phyloP scores from a whole-genome alignment of 495 filamentous ascomycete genomes.

The Sabuloglossum arenarium region DNA sequence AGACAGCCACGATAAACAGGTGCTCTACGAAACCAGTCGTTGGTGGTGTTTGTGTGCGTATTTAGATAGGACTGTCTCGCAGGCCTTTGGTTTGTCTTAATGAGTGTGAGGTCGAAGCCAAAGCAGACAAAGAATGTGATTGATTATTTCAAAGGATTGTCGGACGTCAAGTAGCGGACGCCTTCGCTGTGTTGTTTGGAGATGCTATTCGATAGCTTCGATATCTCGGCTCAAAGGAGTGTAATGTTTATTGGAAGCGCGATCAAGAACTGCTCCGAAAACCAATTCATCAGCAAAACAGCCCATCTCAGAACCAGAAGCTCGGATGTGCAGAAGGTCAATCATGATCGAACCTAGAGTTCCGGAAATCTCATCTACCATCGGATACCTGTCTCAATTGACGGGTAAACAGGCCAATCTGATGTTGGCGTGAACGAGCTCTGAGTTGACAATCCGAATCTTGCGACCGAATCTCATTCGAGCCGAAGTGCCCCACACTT shows the following conservation, averaged over 20 bases:
- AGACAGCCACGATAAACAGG: neutral
- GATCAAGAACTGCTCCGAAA: neutral
- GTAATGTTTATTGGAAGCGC: neutral
- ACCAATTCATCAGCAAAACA: neutral
- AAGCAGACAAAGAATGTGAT: neutral
- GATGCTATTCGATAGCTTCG: slow-evolving; percentile 1
- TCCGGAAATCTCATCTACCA: neutral
- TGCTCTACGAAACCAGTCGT: neutral
- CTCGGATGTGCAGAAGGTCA: neutral
- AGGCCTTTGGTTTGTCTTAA: neutral
- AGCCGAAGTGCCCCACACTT: neutral
- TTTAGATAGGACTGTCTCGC: neutral
- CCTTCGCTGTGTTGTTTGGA: neutral
- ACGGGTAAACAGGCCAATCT: neutral
- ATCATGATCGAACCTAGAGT: neutral
- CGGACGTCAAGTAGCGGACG: neutral
- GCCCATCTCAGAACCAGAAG: neutral
- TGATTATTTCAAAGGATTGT: neutral
- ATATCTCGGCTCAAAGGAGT: neutral
- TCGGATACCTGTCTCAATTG: neutral
- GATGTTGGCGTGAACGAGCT: neutral
- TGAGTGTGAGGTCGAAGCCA: neutral
- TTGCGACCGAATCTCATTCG: neutral
- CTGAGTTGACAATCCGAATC: neutral
- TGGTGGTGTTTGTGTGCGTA: neutral